Evolutionary conservation across 768 basidiomycete species (phyloP), one percentile per base, ranked within the genome.

Genomic region (Sutorius australiensis): DNA sequence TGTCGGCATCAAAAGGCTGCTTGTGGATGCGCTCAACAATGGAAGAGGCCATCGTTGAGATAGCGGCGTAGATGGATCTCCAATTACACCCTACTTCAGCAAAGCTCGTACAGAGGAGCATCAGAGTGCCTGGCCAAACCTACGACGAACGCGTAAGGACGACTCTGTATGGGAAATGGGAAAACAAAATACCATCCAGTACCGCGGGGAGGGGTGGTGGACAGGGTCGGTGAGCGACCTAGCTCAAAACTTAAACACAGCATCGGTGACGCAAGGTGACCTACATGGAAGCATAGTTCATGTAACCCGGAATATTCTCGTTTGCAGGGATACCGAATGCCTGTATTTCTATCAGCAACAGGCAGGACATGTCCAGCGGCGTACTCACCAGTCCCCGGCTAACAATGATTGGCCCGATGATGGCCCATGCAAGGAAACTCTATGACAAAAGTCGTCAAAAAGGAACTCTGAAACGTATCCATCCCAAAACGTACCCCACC

Each of bases 391-490:
- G 33, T 17, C 83, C 82, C 43, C 75, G 79, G 61, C 73, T 73
- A 30, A 84, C 73, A 50, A 82, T 64, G 16, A 77, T 63, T 6
- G 82, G 83, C 1, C 78, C 78, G 46, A 86, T 77, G 67, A 85
- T 79, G 38, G 78, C 82, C 81, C 81, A 85, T 1, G 83, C 80
- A 27, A 84, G 73, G 45, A 84, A 61, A 80, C 78, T 81, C 63
- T 60, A n/a, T 7, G 12, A 13, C n/a, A 19, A 13, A 21, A 11
- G 40, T 36, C 19, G 33, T 58, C 38, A 54, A 33, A 17, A 43
- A 21, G 11, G 14, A 31, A 40, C 28, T 14, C 38, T 9, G 5
- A 2, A 6, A 41, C 14, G 4, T 16, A 24, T 11, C 17, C 6
- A 1, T 34, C 9, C 12, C 9, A 38, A 40, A 27, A 67, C 79